Evolutionary conservation across 1,284 basidiomycete genomes (phyloP), one percentile per base, ranked within the genome.

Genomic region (Testicularia cyperi): DNA sequence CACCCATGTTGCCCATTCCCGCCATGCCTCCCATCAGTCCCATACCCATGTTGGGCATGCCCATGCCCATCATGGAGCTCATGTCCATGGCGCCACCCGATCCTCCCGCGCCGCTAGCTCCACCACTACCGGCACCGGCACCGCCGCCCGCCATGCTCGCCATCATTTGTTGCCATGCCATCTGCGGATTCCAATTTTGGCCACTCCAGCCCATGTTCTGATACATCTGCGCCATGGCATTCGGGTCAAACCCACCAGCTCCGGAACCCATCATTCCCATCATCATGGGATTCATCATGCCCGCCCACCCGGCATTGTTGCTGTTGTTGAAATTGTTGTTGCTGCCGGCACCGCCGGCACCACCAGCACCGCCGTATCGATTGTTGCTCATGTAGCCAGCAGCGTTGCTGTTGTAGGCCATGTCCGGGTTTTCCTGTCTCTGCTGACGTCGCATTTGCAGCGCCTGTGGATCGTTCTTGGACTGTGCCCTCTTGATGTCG

Each of bases 401-500:
- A 1, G 30, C 40, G 8, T 36, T 29, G 18, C 46, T 44, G 19
- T 44, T 39, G 38, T 48, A 38, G 4, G 37, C 44, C 30, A 31
- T 15, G 19, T 49, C 38, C 5, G 54, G 51, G 10, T 44, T 32
- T 12, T 55, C 51, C n/a, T 27, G 23, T 12, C 45, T 14, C 40
- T 58, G 56, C 29, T 49, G 46, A 7, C 57, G 32, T 10, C 57
- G 32, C 29, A 45, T 35, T 36, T 54, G 51, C 23, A 61, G 30
- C 24, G 51, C 45, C 21, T 54, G 51, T 6, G 57, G 57, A 38
- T 40, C 60, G 43, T 43, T 60, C 42, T 52, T 56, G 2, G 69
- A 61, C 32, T 69, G 67, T 0, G 72, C 72, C 3, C 68, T 54
- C 78, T 96, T 96, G 44, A 96, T 90, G 72, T 97, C 92, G 67